These are phyloP conservation scores for Debaryomyces sp. DNA, from an alignment of 1,139 yeast genomes.

Conservation along the genomic window DNA sequence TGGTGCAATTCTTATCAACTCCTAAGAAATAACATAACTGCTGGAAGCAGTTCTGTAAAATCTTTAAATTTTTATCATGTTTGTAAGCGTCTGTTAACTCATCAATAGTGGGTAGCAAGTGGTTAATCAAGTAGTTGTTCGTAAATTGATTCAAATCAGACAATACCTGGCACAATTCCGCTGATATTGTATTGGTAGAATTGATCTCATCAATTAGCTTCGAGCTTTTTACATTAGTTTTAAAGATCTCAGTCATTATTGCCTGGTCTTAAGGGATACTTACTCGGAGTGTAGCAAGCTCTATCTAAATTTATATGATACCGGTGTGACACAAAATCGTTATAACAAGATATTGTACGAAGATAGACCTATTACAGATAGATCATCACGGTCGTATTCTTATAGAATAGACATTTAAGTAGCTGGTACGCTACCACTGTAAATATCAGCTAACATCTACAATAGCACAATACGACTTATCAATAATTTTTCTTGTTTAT, in stretches of 20 bases:
- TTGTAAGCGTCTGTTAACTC: conserved; percentile 5
- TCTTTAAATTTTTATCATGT: conserved; percentile 21
- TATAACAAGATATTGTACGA: not conserved
- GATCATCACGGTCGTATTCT: not conserved
- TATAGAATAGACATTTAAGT: too few relatives aligned
- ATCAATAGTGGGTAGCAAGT: conserved; percentile 7
- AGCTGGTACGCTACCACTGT: too few relatives aligned
- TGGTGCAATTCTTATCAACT: conserved; percentile 24
- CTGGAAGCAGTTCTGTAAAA: conserved; percentile 26
- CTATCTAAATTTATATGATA: not conserved
- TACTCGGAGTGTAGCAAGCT: not conserved
- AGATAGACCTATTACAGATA: too few relatives aligned
- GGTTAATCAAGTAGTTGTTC: conserved; percentile 8
- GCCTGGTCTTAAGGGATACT: not conserved
- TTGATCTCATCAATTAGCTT: conserved; percentile 10
- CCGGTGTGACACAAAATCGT: not conserved
- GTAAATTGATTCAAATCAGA: conserved; percentile 9
- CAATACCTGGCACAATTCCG: conserved; percentile 8
- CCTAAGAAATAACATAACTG: conserved; percentile 26
- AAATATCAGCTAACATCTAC: not conserved
- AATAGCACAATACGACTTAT: not conserved
- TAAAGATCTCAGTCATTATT: conserved; percentile 7
- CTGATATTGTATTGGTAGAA: conserved; percentile 10
- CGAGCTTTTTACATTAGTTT: conserved; percentile 1
- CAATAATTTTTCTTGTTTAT: not conserved